These are phyloP conservation scores for Pseudozyma hubeiensis DNA, from an alignment of 1,284 basidiomycete genomes.

Conservation along the genomic window DNA sequence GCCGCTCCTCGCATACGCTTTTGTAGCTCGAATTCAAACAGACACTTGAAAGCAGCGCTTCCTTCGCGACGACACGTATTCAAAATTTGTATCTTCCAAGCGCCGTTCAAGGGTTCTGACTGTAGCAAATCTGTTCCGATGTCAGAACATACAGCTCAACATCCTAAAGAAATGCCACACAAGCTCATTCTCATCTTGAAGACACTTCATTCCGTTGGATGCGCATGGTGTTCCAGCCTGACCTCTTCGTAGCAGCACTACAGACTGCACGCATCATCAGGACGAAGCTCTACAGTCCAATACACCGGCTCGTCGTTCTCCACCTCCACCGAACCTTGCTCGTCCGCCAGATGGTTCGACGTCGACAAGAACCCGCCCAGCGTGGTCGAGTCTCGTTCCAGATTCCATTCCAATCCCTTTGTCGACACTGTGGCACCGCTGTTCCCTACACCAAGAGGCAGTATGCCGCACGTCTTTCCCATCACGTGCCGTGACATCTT, in stretches of 20 bases:
- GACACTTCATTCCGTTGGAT: no score
- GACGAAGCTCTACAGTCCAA: constrained; percentile 80
- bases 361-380: constrained; percentile 76
- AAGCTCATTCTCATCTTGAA: no score
- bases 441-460: constrained; percentile 78
- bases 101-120: neutral
- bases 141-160: no score
- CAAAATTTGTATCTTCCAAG: neutral
- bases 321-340: constrained; percentile 75
- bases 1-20: neutral
- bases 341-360: constrained; percentile 80
- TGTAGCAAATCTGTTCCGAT: no score
- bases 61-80: neutral
- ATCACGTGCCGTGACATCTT: constrained; percentile 78
- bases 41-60: neutral
- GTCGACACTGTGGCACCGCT: constrained; percentile 81
- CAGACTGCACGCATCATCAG: constrained; percentile 26
- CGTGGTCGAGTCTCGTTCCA: constrained; percentile 69
- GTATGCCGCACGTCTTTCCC: constrained; percentile 89
- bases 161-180: no score
- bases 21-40: constrained; percentile 3
- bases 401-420: constrained; percentile 87
- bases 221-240: neutral
- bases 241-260: neutral
- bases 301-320: constrained; percentile 84